A percentile compares a stretch with the other conserved stretches of the same genome.
Evolutionary conservation across 1,139 yeast genomes (phyloP).

Genomic region (Blastobotrys elegans): DNA sequence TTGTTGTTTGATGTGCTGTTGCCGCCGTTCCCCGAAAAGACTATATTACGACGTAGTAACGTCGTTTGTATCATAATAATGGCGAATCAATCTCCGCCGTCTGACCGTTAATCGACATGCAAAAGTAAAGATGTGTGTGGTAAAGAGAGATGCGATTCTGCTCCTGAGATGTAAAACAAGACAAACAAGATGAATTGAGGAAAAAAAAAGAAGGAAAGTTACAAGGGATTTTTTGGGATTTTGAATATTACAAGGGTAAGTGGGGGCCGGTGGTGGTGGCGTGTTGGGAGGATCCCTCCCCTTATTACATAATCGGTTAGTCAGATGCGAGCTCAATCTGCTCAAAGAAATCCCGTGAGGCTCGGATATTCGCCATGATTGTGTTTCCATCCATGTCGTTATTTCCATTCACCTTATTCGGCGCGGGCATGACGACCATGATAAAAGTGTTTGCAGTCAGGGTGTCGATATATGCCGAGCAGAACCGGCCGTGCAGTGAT

Average conservation of each 20-base stretch:
- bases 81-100: neutral
- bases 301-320: no score
- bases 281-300: no score
- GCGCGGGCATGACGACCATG: constrained; percentile 54
- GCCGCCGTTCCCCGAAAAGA: constrained; percentile 3
- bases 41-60: constrained; percentile 6
- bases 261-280: no score
- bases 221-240: no score
- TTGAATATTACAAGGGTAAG: no score
- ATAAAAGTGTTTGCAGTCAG: constrained; percentile 71
- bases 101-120: neutral
- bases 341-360: constrained; percentile 65
- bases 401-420: constrained; percentile 10
- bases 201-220: no score
- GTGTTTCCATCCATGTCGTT: constrained; percentile 56
- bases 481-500: constrained; percentile 67
- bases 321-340: constrained; percentile 37
- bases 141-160: no score
- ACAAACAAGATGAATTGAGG: no score
- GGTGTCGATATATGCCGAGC: constrained; percentile 64
- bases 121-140: no score
- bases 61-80: constrained; percentile 5
- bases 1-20: neutral
- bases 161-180: no score
- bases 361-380: constrained; percentile 60